Percentiles rank a stretch among this genome's conserved stretches.
These are phyloP conservation scores for Ascobolus immersus DNA, from an alignment of 495 filamentous ascomycete species.

Conservation along the genomic window DNA sequence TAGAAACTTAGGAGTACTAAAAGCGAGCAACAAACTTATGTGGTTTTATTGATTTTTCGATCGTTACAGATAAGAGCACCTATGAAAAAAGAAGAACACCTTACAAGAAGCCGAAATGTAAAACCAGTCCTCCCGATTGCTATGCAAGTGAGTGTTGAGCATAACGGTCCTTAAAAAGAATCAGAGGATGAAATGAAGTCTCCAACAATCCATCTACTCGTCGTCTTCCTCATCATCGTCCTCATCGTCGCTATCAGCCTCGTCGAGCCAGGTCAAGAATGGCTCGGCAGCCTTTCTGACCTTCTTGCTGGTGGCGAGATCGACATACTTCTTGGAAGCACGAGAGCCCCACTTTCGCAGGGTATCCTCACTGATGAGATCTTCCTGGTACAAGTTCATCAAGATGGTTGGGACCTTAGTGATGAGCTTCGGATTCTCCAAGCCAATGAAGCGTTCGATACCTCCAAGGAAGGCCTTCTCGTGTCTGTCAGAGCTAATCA, in stretches of 20 bases:
- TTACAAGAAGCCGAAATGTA: too few species aligned
- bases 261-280: slow-evolving; percentile 83
- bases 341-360: slow-evolving; percentile 77
- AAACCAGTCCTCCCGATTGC: too few species aligned
- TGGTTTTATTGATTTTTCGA: too few species aligned
- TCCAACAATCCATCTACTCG: too few species aligned
- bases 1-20: too few species aligned
- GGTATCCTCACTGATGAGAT: slow-evolving; percentile 64
- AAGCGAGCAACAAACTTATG: too few species aligned
- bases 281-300: slow-evolving; percentile 81
- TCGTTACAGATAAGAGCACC: too few species aligned
- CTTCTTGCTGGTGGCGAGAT: slow-evolving; percentile 70
- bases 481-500: slow-evolving; percentile 72
- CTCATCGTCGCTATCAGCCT: slow-evolving; percentile 63
- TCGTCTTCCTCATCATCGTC: slow-evolving; percentile 27
- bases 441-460: slow-evolving; percentile 73
- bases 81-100: too few species aligned
- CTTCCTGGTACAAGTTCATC: slow-evolving; percentile 62
- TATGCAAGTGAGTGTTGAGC: too few species aligned
- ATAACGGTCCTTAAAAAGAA: too few species aligned
- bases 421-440: slow-evolving; percentile 53
- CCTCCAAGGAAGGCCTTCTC: slow-evolving; percentile 95
- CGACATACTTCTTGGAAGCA: slow-evolving; percentile 85
- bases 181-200: too few species aligned
- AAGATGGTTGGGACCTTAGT: slow-evolving; percentile 62